Conservation (phyloP, 495 filamentous ascomycete genomes). For the Parathielavia appendiculata region DNA sequence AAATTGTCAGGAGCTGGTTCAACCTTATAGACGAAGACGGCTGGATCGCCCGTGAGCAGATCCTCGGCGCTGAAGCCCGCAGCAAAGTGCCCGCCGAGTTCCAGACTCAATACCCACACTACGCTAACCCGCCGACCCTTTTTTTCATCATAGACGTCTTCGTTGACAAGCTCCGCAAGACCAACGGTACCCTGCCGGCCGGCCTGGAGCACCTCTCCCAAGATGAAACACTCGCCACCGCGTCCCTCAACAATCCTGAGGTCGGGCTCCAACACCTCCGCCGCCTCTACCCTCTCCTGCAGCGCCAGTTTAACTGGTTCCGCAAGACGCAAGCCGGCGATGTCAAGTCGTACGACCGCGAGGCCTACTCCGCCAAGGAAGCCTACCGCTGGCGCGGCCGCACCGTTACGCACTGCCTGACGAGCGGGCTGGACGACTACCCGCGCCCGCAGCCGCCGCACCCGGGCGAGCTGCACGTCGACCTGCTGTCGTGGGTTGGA, state of each 20-base stretch:
- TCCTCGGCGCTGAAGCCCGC: conserved; percentile 86
- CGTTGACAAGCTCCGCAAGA: conserved; percentile 60
- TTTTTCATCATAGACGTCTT: conserved; percentile 83
- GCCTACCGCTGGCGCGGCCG: conserved; percentile 96
- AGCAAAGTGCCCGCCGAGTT: conserved; percentile 96
- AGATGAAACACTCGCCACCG: conserved; percentile 43
- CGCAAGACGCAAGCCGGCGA: conserved; percentile 86
- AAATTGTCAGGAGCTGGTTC: conserved; percentile 94
- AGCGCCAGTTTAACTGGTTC: conserved; percentile 91
- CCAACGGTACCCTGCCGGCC: conserved; percentile 35
- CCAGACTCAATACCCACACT: conserved; percentile 94
- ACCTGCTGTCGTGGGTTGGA: conserved; percentile 94
- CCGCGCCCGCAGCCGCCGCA: conserved; percentile 94
- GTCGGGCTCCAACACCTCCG: conserved; percentile 69
- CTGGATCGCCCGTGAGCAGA: conserved; percentile 97
- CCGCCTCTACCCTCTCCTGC: conserved; percentile 84
- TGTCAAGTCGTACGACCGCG: conserved; percentile 82
- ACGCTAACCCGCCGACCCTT: conserved; percentile 96
- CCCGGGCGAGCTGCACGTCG: conserved; percentile 92
- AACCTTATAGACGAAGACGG: conserved; percentile 93
- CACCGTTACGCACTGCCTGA: conserved; percentile 76
- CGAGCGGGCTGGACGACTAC: conserved; percentile 93
- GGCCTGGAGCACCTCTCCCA: conserved; percentile 33
- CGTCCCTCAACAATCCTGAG: conserved; percentile 60
- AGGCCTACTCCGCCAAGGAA: conserved; percentile 79